phyloP scores from a whole-genome alignment of 345 rosid genomes.

The Citrus sp. region DNA sequence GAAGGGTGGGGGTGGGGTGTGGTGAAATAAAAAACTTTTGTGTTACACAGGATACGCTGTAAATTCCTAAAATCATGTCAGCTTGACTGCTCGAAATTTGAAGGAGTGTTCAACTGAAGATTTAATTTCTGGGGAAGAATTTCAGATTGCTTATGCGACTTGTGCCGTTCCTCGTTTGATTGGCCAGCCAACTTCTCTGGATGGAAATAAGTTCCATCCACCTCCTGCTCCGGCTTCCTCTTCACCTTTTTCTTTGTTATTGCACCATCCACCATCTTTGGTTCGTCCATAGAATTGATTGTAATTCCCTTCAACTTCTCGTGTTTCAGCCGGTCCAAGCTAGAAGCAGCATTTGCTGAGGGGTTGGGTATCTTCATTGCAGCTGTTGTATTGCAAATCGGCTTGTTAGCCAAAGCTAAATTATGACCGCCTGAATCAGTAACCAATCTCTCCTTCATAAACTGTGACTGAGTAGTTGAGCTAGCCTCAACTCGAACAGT shows the following conservation, averaged over 20 bases:
- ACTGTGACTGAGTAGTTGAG: conserved; percentile 38
- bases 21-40: background rate
- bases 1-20: no score
- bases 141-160: conserved; percentile 31
- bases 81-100: conserved; percentile 45
- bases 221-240: conserved; percentile 53
- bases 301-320: conserved; percentile 51
- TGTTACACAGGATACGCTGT: conserved; percentile 8
- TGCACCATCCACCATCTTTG: conserved; percentile 38
- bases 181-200: conserved; percentile 29
- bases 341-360: conserved; percentile 29
- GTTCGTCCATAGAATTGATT: conserved; percentile 39
- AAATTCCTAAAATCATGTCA: conserved; percentile 29
- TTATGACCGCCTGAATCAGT: conserved; percentile 32
- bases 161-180: conserved; percentile 29
- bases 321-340: conserved; percentile 45
- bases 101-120: conserved; percentile 30
- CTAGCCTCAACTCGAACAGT: conserved; percentile 36
- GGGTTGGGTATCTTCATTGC: conserved; percentile 38
- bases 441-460: conserved; percentile 33
- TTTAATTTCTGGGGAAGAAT: conserved; percentile 31
- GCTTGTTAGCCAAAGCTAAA: conserved; percentile 36
- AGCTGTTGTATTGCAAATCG: conserved; percentile 31
- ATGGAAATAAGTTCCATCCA: conserved; percentile 36
- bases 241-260: conserved; percentile 46